These are phyloP conservation scores for Penicillium herquei DNA, from an alignment of 495 filamentous ascomycete species.

Conservation along the genomic window DNA sequence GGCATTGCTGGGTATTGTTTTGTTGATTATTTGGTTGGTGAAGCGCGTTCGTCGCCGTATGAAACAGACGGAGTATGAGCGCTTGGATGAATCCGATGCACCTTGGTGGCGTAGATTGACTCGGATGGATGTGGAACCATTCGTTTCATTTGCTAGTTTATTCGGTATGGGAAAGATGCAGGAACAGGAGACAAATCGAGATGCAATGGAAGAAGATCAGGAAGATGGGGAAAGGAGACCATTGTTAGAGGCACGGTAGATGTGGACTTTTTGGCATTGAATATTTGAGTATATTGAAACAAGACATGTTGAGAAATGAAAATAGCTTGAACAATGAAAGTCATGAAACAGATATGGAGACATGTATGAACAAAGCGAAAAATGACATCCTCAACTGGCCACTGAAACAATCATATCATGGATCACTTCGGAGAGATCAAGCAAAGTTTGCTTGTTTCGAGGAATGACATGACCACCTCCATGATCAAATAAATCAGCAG, in stretches of 20 bases:
- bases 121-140: conserved; percentile 2
- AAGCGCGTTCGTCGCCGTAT: conserved; percentile 21
- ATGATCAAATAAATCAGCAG: conserved; percentile 54
- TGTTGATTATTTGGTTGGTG: conserved; percentile 24
- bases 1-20: conserved; percentile 26
- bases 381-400: background rate
- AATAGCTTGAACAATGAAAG: no score
- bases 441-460: conserved; percentile 45
- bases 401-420: conserved; percentile 17
- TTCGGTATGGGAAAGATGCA: background rate
- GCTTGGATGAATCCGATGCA: conserved; percentile 6
- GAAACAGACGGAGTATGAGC: conserved; percentile 20
- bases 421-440: conserved; percentile 25
- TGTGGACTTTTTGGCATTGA: background rate
- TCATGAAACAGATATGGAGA: no score
- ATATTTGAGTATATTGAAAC: no score
- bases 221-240: conserved; percentile 30
- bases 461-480: conserved; percentile 55
- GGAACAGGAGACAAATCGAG: conserved; percentile 1
- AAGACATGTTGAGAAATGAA: background rate
- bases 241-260: conserved; percentile 19
- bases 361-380: no score
- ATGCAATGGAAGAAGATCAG: conserved; percentile 11
- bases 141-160: conserved; percentile 8
- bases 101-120: conserved; percentile 6